Evolutionary conservation across 225 moss, liverwort and hornwort genomes (phyloP), one percentile per base, ranked within the genome.

Genomic region (Antitrichia curtipendula): DNA sequence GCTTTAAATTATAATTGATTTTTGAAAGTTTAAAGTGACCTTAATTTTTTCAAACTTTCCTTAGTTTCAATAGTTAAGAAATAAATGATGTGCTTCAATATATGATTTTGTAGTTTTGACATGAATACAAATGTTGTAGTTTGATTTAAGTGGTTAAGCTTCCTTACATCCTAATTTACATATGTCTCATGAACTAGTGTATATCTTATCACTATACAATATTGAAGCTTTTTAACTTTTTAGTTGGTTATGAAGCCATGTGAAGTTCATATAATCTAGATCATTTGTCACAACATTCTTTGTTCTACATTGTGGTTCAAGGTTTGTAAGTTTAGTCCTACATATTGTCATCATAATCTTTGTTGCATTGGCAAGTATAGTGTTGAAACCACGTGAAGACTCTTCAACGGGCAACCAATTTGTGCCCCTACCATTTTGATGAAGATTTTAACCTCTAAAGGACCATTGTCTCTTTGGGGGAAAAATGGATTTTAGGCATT

Each of bases 391-490:
- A 31, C 0, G 0, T 18, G 0, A 4, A 47, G 31, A 1, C 19
- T 31, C 12, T 49, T 47, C 2, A 7, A 73, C 31, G 20, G 7
- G 7, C 12, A 32, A 49, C 4, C 32, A 74, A 49, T 32, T 74
- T 32, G 7, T 32, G 4, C 2, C 2, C 4, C 29, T 29, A 49
- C 2, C 10, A 49, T 74, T 29, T 47, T 73, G 7, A 49, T 32
- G 32, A 74, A 49, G 3, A 31, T 32, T 74, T 47, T 4, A 25
- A 5, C 9, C 5, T 3, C 3, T 14, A 40, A 40, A 40, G 1
- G 22, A 24, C 3, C 3, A 23, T 23, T 24, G 6, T 69, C 8
- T 0, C 0, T 8, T 0, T 1, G 0, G 1, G 3, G 1, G 24
- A 13, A 41, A 13, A 41, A 14, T 69, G 3, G 12, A 65, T 11